Base-by-base conservation (phyloP, 1,139 yeast species). In the Yamadazyma jaroonii region DNA sequence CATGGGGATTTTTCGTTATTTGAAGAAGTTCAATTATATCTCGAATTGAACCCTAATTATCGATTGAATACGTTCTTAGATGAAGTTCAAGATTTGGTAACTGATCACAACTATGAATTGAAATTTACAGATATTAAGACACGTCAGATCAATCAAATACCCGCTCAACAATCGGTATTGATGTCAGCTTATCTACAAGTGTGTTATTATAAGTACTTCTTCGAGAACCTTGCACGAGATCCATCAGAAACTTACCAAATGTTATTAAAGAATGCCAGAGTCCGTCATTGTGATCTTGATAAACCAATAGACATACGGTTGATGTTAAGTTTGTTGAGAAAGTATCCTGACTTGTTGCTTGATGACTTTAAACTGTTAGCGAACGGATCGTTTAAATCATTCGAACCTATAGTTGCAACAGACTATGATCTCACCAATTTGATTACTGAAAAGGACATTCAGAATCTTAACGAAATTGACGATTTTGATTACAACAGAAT, bases 91-190 rank as follows among this genome's bases (percentile, higher is more conserved):
- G 34, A 46, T 6, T 44, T 64, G 1, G 42, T 60, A 3, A 25
- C 43, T 21, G 15, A 21, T 4, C 8, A 31, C 5, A 14, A 28
- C 6, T 60, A 49, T 35, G 48, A 51, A 8, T 33, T 74, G 22
- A 40, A 45, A 13, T 59, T 78, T 1, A 61, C 74, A 32, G 92
- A 84, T 56, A 73, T 81, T 22, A 82, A 82, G 50, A 81, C 89
- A 0, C 60, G 88, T 39, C 52, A 64, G 0, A 48, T 50, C 31
- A 61, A 61, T 34, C 46, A 45, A 2, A 43, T 73, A 2, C 87
- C 88, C 0, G 35, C 41, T 2, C 81, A 72, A 52, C 48, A 50
- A 6, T 67, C 76, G 12, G 82, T 79, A 0, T 35, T 77, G 3
- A 53, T 61, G 2, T 64, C 74, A 2, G 74, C 86, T 0, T 72